These are phyloP conservation scores for Penicillium rolfsii DNA, from an alignment of 2,329 filamentous ascomycete genomes.

Conservation along the genomic window DNA sequence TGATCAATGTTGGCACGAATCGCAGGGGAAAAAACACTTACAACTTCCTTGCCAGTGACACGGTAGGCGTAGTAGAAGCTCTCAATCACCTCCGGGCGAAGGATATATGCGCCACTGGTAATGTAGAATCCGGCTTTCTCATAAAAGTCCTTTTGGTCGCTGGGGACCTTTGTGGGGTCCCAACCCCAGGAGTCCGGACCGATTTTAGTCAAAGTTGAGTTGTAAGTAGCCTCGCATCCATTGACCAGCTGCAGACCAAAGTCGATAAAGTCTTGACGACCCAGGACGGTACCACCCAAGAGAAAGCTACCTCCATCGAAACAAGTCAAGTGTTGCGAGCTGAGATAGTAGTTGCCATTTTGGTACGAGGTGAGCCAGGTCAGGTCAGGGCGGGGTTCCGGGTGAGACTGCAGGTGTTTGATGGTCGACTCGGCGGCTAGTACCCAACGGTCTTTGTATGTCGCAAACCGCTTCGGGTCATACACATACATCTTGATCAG, in stretches of 20 bases:
- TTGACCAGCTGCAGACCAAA: constrained; percentile 74
- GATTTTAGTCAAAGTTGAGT: constrained; percentile 68
- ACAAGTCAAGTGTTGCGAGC: constrained; percentile 65
- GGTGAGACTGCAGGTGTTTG: constrained; percentile 69
- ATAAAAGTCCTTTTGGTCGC: constrained; percentile 63
- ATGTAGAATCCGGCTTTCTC: constrained; percentile 72
- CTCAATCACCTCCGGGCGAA: constrained; percentile 82
- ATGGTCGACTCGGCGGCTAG: constrained; percentile 76
- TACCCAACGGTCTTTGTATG: constrained; percentile 75
- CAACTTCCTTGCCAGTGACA: constrained; percentile 69
- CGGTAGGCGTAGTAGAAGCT: constrained; percentile 86
- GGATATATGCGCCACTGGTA: constrained; percentile 61
- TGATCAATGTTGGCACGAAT: too few relatives aligned
- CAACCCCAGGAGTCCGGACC: constrained; percentile 75
- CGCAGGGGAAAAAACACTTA: constrained; percentile 20
- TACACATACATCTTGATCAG: constrained; percentile 91
- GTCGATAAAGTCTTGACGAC: constrained; percentile 67
- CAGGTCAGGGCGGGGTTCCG: constrained; percentile 66
- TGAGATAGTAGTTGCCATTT: constrained; percentile 40
- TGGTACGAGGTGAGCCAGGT: constrained; percentile 61
- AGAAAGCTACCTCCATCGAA: constrained; percentile 87
- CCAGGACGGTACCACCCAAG: constrained; percentile 73
- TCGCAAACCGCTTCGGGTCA: constrained; percentile 64
- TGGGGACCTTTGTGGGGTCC: constrained; percentile 56
- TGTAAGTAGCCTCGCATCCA: constrained; percentile 76